Percentiles rank a stretch among this genome's conserved stretches.
These are phyloP conservation scores for Chalaropsis ovoidea DNA, from an alignment of 2,329 filamentous ascomycete genomes.

Conservation along the genomic window DNA sequence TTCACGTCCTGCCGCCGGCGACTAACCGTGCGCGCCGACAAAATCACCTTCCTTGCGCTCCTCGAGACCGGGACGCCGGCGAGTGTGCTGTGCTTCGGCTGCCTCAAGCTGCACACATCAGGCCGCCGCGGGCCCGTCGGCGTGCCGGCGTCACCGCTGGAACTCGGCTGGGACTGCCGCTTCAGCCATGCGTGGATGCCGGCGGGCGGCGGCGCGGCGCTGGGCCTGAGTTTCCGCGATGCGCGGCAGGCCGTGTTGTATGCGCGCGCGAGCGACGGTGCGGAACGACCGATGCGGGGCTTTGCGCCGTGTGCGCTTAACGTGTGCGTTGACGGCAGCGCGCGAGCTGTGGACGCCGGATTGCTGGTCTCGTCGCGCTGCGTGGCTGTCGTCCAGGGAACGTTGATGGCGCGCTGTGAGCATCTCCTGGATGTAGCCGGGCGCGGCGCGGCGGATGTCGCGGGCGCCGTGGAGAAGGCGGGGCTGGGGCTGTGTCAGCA, in stretches of 20 bases:
- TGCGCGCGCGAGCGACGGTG: neutral
- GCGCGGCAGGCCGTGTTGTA: slow-evolving; percentile 13
- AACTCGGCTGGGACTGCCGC: slow-evolving; percentile 22
- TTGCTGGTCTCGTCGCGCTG: neutral
- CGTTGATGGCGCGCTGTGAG: neutral
- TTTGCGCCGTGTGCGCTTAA: neutral
- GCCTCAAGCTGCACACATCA: slow-evolving; percentile 18
- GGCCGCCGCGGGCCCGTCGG: neutral
- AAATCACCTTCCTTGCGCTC: slow-evolving; percentile 13
- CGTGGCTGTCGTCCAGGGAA: neutral
- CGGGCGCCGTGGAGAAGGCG: neutral
- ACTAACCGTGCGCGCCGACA: slow-evolving; percentile 6
- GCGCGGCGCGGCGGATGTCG: neutral
- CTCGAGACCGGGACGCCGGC: slow-evolving; percentile 6
- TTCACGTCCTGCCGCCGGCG: neutral
- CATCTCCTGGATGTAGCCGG: neutral
- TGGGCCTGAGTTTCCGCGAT: slow-evolving; percentile 21
- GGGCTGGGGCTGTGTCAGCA: slow-evolving; percentile 17
- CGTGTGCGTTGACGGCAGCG: neutral
- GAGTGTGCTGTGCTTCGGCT: slow-evolving; percentile 17
- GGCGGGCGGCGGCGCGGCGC: neutral
- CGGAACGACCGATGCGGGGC: neutral
- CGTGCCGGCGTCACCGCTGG: slow-evolving; percentile 19
- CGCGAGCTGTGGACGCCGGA: neutral
- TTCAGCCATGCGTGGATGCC: slow-evolving; percentile 22